phyloP scores from a whole-genome alignment of 352 stramenopile genomes.

The Phytophthora niederhauseri region DNA sequence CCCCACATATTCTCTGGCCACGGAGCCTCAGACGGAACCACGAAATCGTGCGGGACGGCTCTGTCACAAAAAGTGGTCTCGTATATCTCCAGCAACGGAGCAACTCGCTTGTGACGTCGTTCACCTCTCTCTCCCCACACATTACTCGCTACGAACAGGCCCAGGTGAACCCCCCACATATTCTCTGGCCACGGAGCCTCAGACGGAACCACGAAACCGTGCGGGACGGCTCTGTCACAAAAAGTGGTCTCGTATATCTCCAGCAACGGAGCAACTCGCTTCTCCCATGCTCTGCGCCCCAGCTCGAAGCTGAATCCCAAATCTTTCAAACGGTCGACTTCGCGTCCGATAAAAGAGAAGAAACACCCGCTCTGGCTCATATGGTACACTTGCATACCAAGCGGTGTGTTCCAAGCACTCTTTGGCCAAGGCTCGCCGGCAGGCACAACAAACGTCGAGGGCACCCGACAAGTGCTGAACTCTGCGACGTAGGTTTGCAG shows the following conservation, averaged over 20 bases:
- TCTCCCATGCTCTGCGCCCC: not conserved
- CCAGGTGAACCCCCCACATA: no score
- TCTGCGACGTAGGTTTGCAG: constrained; percentile 41
- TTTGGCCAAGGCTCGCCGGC: constrained; percentile 34
- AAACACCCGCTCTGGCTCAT: no score
- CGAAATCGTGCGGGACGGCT: constrained; percentile 53
- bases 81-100: no score
- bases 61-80: no score
- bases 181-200: constrained; percentile 72
- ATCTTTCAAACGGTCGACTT: not conserved
- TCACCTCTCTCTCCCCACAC: no score
- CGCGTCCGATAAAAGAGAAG: no score
- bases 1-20: constrained; percentile 84
- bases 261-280: constrained; percentile 21
- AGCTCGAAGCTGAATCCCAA: constrained; percentile 42
- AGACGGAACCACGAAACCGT: constrained; percentile 82
- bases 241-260: no score
- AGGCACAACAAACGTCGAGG: constrained; percentile 46
- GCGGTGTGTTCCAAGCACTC: constrained; percentile 27
- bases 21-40: constrained; percentile 62
- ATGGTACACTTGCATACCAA: constrained; percentile 24
- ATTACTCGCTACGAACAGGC: not conserved
- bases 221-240: no score
- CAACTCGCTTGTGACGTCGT: no score
- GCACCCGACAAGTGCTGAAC: constrained; percentile 32